Conservation (phyloP, 108 stramenopile genomes). For the Nitzschia inconspicua region DNA sequence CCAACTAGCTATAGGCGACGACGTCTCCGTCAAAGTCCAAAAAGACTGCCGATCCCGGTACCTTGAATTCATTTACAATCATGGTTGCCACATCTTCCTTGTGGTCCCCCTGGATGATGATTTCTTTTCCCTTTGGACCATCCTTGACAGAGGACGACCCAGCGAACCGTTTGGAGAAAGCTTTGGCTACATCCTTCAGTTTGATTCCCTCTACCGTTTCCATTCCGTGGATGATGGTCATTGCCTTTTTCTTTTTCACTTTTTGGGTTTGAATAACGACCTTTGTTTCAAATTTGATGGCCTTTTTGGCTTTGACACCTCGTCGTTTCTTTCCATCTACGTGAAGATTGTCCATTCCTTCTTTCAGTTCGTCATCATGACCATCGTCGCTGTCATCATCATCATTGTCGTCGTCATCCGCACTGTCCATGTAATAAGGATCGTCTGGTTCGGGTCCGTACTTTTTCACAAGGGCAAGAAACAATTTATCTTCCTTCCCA, state of each 20-base stretch:
- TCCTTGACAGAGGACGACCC: slow-evolving; percentile 91
- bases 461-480: slow-evolving; percentile 78
- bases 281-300: slow-evolving; percentile 53
- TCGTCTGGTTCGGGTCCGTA: slow-evolving; percentile 89
- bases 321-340: slow-evolving; percentile 61
- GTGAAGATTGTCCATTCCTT: slow-evolving; percentile 39
- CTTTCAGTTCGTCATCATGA: slow-evolving; percentile 27
- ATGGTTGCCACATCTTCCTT: slow-evolving; percentile 88
- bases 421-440: slow-evolving; percentile 59
- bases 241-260: slow-evolving; percentile 81
- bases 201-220: slow-evolving; percentile 89
- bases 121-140: slow-evolving; percentile 62
- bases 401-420: slow-evolving; percentile 53
- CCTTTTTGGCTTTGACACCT: slow-evolving; percentile 73
- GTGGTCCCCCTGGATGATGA: slow-evolving; percentile 97
- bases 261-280: slow-evolving; percentile 80
- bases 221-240: slow-evolving; percentile 89
- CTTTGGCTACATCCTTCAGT: slow-evolving; percentile 92
- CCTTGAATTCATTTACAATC: slow-evolving; percentile 85
- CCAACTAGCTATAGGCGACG: slow-evolving; percentile 50
- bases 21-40: slow-evolving; percentile 81
- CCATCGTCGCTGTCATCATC: slow-evolving; percentile 46
- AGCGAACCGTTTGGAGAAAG: slow-evolving; percentile 90
- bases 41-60: slow-evolving; percentile 62
- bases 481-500: slow-evolving; percentile 89